Conservation (phyloP, 108 stramenopile genomes). For the Nitzschia putrida region DNA sequence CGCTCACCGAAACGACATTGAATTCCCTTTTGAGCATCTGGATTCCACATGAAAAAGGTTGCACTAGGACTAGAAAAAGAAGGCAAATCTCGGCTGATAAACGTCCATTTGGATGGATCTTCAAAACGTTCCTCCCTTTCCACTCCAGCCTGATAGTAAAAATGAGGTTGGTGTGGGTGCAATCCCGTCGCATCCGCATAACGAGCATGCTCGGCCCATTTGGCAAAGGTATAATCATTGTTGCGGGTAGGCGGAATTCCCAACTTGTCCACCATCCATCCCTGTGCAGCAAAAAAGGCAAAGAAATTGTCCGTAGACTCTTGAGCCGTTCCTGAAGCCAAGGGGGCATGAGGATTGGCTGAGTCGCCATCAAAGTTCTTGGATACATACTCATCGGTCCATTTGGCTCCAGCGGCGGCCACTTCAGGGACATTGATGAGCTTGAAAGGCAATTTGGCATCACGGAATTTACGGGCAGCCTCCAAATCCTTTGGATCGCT, state of each 20-base stretch:
- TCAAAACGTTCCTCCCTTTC: slow-evolving; percentile 55
- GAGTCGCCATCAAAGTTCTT: slow-evolving; percentile 44
- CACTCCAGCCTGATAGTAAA: slow-evolving; percentile 81
- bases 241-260: slow-evolving; percentile 72
- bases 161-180: slow-evolving; percentile 60
- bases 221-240: slow-evolving; percentile 62
- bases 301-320: slow-evolving; percentile 82
- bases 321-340: slow-evolving; percentile 53
- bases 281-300: slow-evolving; percentile 64
- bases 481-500: slow-evolving; percentile 57
- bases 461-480: slow-evolving; percentile 63
- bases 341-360: slow-evolving; percentile 2
- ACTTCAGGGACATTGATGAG: slow-evolving; percentile 82
- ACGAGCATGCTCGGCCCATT: slow-evolving; percentile 73
- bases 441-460: slow-evolving; percentile 83
- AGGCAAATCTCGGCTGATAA: slow-evolving; percentile 77
- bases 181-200: slow-evolving; percentile 76
- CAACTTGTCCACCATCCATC: slow-evolving; percentile 57
- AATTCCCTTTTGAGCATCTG: slow-evolving; percentile 77
- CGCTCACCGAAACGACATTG: slow-evolving; percentile 87
- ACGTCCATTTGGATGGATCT: slow-evolving; percentile 52
- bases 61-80: slow-evolving; percentile 57
- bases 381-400: slow-evolving; percentile 86
- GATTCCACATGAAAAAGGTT: slow-evolving; percentile 71
- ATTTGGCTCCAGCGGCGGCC: slow-evolving; percentile 56